Base-by-base conservation (phyloP, 306 rosid species). In the Gastrolobium villosum region DNA sequence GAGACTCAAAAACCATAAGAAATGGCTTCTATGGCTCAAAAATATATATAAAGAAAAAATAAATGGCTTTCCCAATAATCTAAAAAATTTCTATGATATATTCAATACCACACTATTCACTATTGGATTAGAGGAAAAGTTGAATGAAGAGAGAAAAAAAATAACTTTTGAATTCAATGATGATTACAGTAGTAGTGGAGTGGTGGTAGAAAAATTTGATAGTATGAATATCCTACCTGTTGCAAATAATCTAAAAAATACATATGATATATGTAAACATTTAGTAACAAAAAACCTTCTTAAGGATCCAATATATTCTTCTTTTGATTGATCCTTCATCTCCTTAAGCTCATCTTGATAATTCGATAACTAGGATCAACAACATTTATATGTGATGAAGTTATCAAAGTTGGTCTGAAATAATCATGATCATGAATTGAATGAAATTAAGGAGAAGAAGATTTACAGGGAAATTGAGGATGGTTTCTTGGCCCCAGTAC, bases 251-350 rank as follows among this genome's bases (percentile, higher is more conserved):
- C 13, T 37, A 4, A 5, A 3, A 4, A 3, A 1, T 31, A 2
- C 15, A 15, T 30, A 26, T 14, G 14, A 20, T 2, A 11, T 15
- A 2, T 50, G 3, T 56, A 32, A 30, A 36, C 34, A 39, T 15
- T 48, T 15, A 5, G 35, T 48, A 30, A 50, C 3, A 2, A 37
- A 44, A 52, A 66, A 93, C 98, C 98, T 89, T 65, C 98, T 90
- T 55, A 93, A 86, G 60, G 91, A 85, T 82, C 96, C 96, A 68
- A 93, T 89, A 20, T 90, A 93, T 78, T 90, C 96, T 79, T 93
- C 98, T 84, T 85, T 93, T 1, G 98, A 85, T 35, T 86, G 98
- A 34, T 86, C 76, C 67, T 86, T 90, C 96, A 93, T 89, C 50
- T 86, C 90, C 78, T 82, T 89, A 36, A 89, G 82, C 79, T 93